Conservation (phyloP, 345 rosid species). For the Conringia planisiliqua region DNA sequence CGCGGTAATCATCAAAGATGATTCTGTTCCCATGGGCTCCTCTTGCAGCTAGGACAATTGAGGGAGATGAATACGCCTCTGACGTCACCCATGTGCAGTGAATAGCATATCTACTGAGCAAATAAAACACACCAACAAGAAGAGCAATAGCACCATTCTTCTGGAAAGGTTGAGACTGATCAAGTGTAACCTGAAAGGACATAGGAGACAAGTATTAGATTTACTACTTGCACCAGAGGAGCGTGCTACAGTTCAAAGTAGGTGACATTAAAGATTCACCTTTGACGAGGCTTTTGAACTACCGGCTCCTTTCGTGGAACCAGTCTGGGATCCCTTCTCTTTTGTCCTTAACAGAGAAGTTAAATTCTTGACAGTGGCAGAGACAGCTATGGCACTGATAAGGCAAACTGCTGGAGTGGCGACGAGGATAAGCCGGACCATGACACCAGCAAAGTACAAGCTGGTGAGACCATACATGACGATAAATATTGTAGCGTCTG, state of each 20-base stretch:
- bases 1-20: slow-evolving; percentile 98
- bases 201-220: slow-evolving; percentile 12
- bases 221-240: not conserved
- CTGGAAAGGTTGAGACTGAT: slow-evolving; percentile 95
- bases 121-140: slow-evolving; percentile 83
- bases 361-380: slow-evolving; percentile 86
- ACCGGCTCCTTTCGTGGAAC: slow-evolving; percentile 65
- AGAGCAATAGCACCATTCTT: slow-evolving; percentile 82
- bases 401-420: slow-evolving; percentile 98
- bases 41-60: slow-evolving; percentile 97
- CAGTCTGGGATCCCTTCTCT: slow-evolving; percentile 55
- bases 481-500: slow-evolving; percentile 94
- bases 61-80: slow-evolving; percentile 99
- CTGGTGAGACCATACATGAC: slow-evolving; percentile 99
- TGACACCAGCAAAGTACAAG: slow-evolving; percentile 99
- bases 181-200: slow-evolving; percentile 58
- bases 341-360: slow-evolving; percentile 67
- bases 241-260: not conserved
- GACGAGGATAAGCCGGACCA: slow-evolving; percentile 97
- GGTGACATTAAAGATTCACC: slow-evolving; percentile 43
- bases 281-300: slow-evolving; percentile 76
- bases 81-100: slow-evolving; percentile 99
- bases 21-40: slow-evolving; percentile 97
- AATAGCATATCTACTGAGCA: slow-evolving; percentile 82
- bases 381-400: slow-evolving; percentile 96